Conservation (phyloP, 305 asterid genomes). For the Striga hermonthica region DNA sequence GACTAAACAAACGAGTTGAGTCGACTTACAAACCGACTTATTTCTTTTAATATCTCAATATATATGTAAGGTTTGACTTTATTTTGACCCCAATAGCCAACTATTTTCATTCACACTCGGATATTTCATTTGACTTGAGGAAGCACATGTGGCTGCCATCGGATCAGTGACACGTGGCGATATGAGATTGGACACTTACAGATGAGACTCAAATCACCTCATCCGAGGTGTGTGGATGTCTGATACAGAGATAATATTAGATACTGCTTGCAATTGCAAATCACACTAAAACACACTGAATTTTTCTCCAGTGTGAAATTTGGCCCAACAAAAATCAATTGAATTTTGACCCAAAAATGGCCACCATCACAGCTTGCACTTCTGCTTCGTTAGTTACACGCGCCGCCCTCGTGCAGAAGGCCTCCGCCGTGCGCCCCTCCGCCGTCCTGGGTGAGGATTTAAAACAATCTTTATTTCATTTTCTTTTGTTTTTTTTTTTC, state of each 20-base stretch:
- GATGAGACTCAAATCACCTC: slow-evolving; percentile 47
- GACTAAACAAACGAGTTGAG: too few relatives aligned
- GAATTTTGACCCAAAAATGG: slow-evolving; percentile 37
- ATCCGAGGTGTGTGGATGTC: slow-evolving; percentile 52
- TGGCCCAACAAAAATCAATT: neutral
- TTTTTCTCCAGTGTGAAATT: slow-evolving; percentile 9
- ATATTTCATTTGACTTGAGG: too few relatives aligned
- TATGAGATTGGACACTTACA: slow-evolving; percentile 39
- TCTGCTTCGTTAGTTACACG: slow-evolving; percentile 51
- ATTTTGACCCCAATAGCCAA: too few relatives aligned
- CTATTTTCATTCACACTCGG: too few relatives aligned
- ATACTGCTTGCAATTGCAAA: neutral
- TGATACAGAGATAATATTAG: slow-evolving; percentile 25
- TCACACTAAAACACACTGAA: slow-evolving; percentile 5
- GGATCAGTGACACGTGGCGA: slow-evolving; percentile 51
- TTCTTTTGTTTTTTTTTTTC: neutral
- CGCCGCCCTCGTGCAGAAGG: slow-evolving; percentile 48
- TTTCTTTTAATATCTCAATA: too few relatives aligned
- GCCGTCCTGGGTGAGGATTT: slow-evolving; percentile 46
- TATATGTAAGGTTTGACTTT: too few relatives aligned
- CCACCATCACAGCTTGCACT: slow-evolving; percentile 53
- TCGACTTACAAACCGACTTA: too few relatives aligned
- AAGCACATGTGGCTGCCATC: slow-evolving; percentile 29
- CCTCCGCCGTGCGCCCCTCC: slow-evolving; percentile 36
- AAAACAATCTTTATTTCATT: neutral